A percentile compares a stretch with the other conserved stretches of the same genome.
phyloP scores from a whole-genome alignment of 169 alveolate species.

The Babesia sp. region DNA sequence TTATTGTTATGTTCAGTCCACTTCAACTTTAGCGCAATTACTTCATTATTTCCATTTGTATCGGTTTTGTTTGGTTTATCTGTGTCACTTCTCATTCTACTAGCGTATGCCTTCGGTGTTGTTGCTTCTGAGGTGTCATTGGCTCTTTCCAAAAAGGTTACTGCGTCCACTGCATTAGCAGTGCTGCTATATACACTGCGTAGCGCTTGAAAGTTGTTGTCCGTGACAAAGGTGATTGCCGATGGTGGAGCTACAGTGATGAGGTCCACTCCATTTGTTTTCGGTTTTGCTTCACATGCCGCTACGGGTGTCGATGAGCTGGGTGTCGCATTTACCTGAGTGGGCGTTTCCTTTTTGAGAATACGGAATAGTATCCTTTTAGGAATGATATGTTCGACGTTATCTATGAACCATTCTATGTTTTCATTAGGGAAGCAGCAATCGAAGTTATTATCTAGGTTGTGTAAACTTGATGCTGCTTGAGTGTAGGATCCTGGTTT shows the following conservation, averaged over 20 bases:
- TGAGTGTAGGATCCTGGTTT: constrained; percentile 40
- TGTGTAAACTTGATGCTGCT: constrained; percentile 11
- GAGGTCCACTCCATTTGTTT: background rate
- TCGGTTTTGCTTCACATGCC: background rate
- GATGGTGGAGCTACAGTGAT: background rate
- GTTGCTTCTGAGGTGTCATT: background rate
- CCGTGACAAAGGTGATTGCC: background rate
- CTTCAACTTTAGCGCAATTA: constrained; percentile 5
- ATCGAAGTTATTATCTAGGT: constrained; percentile 20
- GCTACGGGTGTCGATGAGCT: background rate
- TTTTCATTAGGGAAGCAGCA: constrained; percentile 61
- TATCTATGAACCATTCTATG: constrained; percentile 60
- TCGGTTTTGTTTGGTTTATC: background rate
- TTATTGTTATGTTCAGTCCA: constrained; percentile 60
- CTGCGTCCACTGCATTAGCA: background rate
- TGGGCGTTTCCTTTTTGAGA: constrained; percentile 4
- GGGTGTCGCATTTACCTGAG: background rate
- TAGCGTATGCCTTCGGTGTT: background rate
- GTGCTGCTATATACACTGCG: background rate
- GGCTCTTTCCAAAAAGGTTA: background rate
- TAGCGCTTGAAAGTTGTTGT: background rate
- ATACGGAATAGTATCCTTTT: constrained; percentile 54
- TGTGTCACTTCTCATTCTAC: background rate
- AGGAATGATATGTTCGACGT: constrained; percentile 30
- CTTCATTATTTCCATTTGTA: background rate